These are phyloP conservation scores for Zymoseptoria passerinii DNA, from an alignment of 2,329 filamentous ascomycete species.

Conservation along the genomic window DNA sequence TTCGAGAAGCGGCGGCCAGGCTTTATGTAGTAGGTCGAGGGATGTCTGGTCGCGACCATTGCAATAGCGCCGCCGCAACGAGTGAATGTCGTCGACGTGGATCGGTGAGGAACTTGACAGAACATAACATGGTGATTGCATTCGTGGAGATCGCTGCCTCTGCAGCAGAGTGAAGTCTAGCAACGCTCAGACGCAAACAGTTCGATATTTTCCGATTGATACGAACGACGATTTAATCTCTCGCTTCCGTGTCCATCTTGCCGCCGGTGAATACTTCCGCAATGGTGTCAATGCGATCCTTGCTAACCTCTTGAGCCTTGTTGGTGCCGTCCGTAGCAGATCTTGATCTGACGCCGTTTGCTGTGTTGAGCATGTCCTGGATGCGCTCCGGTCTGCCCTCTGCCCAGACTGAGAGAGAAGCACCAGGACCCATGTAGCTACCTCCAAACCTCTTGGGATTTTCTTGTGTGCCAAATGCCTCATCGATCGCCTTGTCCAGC, in stretches of 20 bases:
- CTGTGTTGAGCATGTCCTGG: constrained; percentile 38
- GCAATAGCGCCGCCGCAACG: background rate
- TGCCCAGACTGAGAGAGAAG: constrained; percentile 43
- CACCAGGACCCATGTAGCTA: constrained; percentile 16
- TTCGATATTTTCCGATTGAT: background rate
- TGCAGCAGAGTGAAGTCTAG: background rate
- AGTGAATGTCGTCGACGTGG: background rate
- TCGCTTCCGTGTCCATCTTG: constrained; percentile 39
- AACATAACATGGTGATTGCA: background rate
- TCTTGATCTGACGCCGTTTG: constrained; percentile 26
- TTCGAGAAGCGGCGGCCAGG: background rate
- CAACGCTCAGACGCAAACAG: background rate
- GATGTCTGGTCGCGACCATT: background rate
- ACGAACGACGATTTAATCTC: background rate
- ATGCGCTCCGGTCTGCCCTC: constrained; percentile 40
- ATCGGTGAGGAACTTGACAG: background rate
- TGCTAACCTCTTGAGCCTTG: constrained; percentile 38
- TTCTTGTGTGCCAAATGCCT: constrained; percentile 60
- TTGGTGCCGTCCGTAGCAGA: constrained; percentile 29
- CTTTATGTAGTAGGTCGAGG: background rate
- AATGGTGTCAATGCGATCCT: constrained; percentile 54
- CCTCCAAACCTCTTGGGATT: constrained; percentile 30
- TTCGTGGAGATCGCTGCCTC: background rate
- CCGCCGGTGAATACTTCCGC: constrained; percentile 61
- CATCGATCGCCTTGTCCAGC: constrained; percentile 64